Percentiles rank a stretch among this genome's conserved stretches.
Conservation (phyloP, 345 rosid genomes). For the Hibiscus tridactylites region DNA sequence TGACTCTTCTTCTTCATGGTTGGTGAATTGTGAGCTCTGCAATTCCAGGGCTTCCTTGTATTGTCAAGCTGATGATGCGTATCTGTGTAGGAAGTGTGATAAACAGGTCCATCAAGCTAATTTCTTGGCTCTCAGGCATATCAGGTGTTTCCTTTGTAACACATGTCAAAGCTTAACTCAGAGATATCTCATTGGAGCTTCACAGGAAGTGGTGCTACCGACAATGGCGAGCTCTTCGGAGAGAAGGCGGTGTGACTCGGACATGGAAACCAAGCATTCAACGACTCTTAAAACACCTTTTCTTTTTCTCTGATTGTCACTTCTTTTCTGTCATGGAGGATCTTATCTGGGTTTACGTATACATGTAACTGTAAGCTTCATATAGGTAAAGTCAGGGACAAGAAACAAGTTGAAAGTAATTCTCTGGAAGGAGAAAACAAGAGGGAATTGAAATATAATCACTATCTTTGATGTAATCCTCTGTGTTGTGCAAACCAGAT, state of each 20-base stretch:
- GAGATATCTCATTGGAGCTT: conserved; percentile 45
- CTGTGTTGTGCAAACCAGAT: not conserved
- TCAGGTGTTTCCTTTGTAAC: conserved; percentile 59
- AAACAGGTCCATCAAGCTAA: conserved; percentile 72
- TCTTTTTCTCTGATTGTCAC: conserved; percentile 47
- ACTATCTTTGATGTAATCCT: not conserved
- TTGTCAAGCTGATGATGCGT: conserved; percentile 81
- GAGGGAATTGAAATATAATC: not conserved
- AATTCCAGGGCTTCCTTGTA: conserved; percentile 45
- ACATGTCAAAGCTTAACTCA: conserved; percentile 56
- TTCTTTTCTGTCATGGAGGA: not conserved
- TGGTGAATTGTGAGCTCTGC: conserved; percentile 59
- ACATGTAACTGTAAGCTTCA: not conserved
- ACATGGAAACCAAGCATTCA: conserved; percentile 19
- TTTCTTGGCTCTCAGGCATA: conserved; percentile 70
- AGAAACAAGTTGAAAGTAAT: not conserved
- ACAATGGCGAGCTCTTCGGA: conserved; percentile 19
- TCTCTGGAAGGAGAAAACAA: not conserved
- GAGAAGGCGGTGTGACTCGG: conserved; percentile 18
- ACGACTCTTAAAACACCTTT: conserved; percentile 30
- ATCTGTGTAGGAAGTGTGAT: conserved; percentile 59
- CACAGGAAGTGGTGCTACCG: conserved; percentile 33
- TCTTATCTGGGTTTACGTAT: not conserved
- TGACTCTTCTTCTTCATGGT: not conserved
- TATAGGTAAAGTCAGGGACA: not conserved